These are phyloP conservation scores for Erysimum cheiri DNA, from an alignment of 441 rosid species.

Conservation along the genomic window DNA sequence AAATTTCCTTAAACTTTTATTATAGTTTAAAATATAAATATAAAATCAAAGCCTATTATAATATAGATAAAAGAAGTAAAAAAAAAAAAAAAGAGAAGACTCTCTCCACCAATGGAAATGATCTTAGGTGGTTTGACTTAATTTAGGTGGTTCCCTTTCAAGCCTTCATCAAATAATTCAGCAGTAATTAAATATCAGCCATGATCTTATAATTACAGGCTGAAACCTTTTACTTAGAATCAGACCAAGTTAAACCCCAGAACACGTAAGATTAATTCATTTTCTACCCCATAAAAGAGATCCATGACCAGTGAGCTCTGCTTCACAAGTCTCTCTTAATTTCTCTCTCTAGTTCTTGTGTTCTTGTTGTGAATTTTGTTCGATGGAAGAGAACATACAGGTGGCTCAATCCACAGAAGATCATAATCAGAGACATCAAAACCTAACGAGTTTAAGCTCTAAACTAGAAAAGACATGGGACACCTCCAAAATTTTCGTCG, in stretches of 20 bases:
- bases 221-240: not conserved
- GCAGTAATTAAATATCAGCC: not conserved
- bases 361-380: not conserved
- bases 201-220: not conserved
- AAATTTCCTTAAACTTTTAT: too few relatives aligned
- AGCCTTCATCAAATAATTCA: not conserved
- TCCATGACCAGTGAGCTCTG: conserved; percentile 8
- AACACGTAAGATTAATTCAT: not conserved
- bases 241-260: not conserved
- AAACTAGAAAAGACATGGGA: conserved; percentile 44
- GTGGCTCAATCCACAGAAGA: conserved; percentile 9
- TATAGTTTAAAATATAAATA: too few relatives aligned
- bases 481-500: conserved; percentile 38
- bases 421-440: conserved; percentile 12
- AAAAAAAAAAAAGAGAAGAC: too few relatives aligned
- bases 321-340: conserved; percentile 1
- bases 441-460: conserved; percentile 25
- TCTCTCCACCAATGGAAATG: too few relatives aligned
- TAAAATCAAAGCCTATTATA: too few relatives aligned
- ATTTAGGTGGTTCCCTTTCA: conserved; percentile 17
- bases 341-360: not conserved
- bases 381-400: conserved; percentile 14
- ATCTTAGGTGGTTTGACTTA: conserved; percentile 9
- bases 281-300: conserved; percentile 7
- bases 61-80: too few relatives aligned